Evolutionary conservation across 176 grass and related monocot genomes (phyloP).

Genomic region (Triticum urartu): DNA sequence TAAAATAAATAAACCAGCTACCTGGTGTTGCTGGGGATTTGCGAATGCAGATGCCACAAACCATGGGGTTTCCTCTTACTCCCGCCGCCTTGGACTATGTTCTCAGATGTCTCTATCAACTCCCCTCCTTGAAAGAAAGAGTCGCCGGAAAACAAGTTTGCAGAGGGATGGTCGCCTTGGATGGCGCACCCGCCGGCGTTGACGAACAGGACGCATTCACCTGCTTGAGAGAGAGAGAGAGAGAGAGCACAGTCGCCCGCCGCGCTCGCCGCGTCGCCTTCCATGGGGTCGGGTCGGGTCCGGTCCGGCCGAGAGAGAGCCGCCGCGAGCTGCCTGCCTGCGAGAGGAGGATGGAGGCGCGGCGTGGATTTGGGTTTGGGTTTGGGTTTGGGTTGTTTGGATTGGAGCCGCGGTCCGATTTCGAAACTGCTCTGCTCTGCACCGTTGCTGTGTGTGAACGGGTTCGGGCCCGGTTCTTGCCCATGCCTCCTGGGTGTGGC

Average conservation of each 20-base stretch:
- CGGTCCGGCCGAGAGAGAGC: too few relatives aligned
- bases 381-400: too few relatives aligned
- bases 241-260: too few relatives aligned
- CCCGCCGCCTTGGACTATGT: slow-evolving; percentile 65
- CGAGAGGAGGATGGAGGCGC: background rate
- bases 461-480: too few relatives aligned
- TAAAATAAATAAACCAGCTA: slow-evolving; percentile 39
- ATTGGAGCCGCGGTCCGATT: too few relatives aligned
- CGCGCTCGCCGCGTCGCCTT: background rate
- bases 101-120: slow-evolving; percentile 62
- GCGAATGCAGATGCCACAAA: slow-evolving; percentile 79
- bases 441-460: too few relatives aligned
- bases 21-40: slow-evolving; percentile 50
- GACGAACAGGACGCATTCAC: slow-evolving; percentile 59
- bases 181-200: slow-evolving; percentile 61
- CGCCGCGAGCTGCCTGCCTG: background rate
- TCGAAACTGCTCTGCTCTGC: too few relatives aligned
- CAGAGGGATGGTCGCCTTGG: slow-evolving; percentile 24
- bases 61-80: slow-evolving; percentile 70
- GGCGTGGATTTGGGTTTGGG: background rate
- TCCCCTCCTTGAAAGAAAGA: slow-evolving; percentile 35
- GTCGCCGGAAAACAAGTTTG: background rate
- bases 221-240: slow-evolving; percentile 17
- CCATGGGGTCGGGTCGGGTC: slow-evolving; percentile 36
- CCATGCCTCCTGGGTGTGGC: too few relatives aligned